phyloP scores from a whole-genome alignment of 176 grass and related monocot genomes.

The Poa pratensis region DNA sequence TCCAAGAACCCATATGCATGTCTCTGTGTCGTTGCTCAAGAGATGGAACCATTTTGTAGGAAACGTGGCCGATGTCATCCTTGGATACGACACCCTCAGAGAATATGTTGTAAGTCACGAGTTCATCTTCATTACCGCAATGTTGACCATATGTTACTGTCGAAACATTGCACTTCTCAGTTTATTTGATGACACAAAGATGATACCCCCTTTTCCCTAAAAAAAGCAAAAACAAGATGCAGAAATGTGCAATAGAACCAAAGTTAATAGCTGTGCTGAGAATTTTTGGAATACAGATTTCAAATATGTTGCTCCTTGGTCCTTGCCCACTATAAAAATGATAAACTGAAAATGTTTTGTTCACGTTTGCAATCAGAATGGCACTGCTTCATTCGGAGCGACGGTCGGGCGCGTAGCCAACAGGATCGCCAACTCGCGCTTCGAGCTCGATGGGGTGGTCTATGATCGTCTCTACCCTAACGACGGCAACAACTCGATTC shows the following conservation, averaged over 20 bases:
- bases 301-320: no score
- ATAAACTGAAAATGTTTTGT: neutral
- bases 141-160: neutral
- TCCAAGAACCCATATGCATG: neutral
- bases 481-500: constrained; percentile 74
- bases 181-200: neutral
- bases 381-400: constrained; percentile 65
- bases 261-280: no score
- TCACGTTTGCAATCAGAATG: constrained; percentile 48
- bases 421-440: constrained; percentile 62
- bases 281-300: no score
- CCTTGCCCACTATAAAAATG: neutral
- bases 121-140: neutral
- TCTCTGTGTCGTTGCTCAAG: neutral
- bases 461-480: constrained; percentile 56
- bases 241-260: no score
- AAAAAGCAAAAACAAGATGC: no score
- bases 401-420: constrained; percentile 80
- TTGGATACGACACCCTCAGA: constrained; percentile 68
- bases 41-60: constrained; percentile 37
- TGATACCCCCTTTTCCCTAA: no score
- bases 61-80: constrained; percentile 74
- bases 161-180: neutral
- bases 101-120: constrained; percentile 73
- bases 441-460: constrained; percentile 60